These are phyloP conservation scores for Rhypophila decipiens DNA, from an alignment of 495 filamentous ascomycete species.

Conservation along the genomic window DNA sequence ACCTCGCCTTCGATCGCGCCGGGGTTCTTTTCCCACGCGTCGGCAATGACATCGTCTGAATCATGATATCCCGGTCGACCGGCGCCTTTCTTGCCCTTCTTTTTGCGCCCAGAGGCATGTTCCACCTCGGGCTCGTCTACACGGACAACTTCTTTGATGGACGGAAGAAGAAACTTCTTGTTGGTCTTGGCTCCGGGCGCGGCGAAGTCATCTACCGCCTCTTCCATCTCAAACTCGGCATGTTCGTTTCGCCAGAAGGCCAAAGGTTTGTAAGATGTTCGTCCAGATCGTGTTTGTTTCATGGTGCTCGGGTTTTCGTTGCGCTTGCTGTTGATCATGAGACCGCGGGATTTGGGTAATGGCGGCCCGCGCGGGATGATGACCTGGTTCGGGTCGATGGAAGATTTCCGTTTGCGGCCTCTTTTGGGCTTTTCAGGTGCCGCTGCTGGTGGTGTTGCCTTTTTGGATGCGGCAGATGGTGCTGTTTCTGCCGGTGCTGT, in stretches of 20 bases:
- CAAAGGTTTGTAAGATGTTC: constrained; percentile 63
- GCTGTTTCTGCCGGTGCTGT: constrained; percentile 1
- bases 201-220: constrained; percentile 35
- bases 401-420: constrained; percentile 36
- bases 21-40: constrained; percentile 44
- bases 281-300: constrained; percentile 47
- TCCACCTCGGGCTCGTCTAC: constrained; percentile 51
- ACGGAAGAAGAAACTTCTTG: constrained; percentile 50
- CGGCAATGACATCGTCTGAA: constrained; percentile 43
- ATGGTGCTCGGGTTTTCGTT: constrained; percentile 48
- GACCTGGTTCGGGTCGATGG: constrained; percentile 31
- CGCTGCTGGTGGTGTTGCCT: background rate
- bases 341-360: constrained; percentile 51
- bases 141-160: constrained; percentile 69
- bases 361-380: constrained; percentile 43
- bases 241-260: constrained; percentile 82
- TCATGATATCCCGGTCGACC: constrained; percentile 18
- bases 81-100: constrained; percentile 1
- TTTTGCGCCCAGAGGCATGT: background rate
- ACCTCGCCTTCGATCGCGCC: constrained; percentile 42
- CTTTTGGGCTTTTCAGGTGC: constrained; percentile 20
- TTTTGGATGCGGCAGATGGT: background rate
- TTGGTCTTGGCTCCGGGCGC: constrained; percentile 18
- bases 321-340: constrained; percentile 67
- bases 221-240: constrained; percentile 58